Conservation (phyloP, 352 stramenopile genomes). For the Peronospora farinosa region DNA sequence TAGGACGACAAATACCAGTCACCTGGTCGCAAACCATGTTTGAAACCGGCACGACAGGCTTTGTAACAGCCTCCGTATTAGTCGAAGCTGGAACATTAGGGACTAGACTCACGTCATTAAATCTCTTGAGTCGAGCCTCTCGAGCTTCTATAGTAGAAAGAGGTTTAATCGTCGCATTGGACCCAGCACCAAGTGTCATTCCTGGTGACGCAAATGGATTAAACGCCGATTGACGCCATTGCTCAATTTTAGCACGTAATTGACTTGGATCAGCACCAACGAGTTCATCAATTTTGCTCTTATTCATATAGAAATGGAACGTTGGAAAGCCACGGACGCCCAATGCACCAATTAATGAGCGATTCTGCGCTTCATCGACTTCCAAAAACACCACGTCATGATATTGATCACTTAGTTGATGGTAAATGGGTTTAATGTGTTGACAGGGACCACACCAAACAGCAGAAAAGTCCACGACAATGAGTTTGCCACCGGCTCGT, state of each 20-base stretch:
- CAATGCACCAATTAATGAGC: slow-evolving; percentile 68
- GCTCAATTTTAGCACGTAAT: slow-evolving; percentile 82
- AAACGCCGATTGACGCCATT: slow-evolving; percentile 79
- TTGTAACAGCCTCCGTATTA: slow-evolving; percentile 6
- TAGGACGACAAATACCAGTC: slow-evolving; percentile 48
- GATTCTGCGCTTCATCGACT: slow-evolving; percentile 80
- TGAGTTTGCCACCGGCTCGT: slow-evolving; percentile 73
- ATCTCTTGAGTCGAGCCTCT: slow-evolving; percentile 72
- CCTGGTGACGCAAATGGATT: slow-evolving; percentile 80
- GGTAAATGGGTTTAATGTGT: slow-evolving; percentile 82
- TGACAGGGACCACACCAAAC: slow-evolving; percentile 83
- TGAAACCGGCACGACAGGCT: slow-evolving; percentile 25
- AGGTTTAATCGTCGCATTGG: slow-evolving; percentile 16
- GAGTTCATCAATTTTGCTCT: slow-evolving; percentile 84
- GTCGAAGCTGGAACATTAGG: slow-evolving; percentile 20
- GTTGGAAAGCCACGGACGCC: slow-evolving; percentile 85
- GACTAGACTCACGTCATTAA: slow-evolving; percentile 60
- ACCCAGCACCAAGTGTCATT: slow-evolving; percentile 47
- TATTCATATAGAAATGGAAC: slow-evolving; percentile 88
- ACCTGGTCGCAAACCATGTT: slow-evolving; percentile 64
- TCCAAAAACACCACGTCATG: slow-evolving; percentile 85
- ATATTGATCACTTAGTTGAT: slow-evolving; percentile 77
- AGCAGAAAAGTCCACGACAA: slow-evolving; percentile 85
- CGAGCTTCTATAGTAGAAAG: slow-evolving; percentile 51
- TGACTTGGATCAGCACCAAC: slow-evolving; percentile 79